Percentiles rank a stretch among this genome's conserved stretches.
These are phyloP conservation scores for Torulaspora globosa DNA, from an alignment of 1,139 yeast species.

Conservation along the genomic window DNA sequence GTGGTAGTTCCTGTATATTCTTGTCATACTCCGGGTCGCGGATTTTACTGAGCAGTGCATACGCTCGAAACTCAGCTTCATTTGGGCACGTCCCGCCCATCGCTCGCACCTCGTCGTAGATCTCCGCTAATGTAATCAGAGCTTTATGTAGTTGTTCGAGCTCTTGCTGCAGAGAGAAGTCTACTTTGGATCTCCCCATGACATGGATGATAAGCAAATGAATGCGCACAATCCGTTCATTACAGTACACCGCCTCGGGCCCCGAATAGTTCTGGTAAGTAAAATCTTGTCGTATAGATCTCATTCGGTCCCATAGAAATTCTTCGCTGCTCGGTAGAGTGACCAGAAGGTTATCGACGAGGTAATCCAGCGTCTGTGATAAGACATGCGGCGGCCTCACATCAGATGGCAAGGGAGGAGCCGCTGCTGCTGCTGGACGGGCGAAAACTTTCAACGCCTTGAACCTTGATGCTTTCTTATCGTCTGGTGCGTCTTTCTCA, in stretches of 20 bases:
- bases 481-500: slow-evolving; percentile 59
- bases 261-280: slow-evolving; percentile 94
- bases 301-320: slow-evolving; percentile 97
- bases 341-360: slow-evolving; percentile 59
- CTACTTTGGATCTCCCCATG: slow-evolving; percentile 75
- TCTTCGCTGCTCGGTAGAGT: slow-evolving; percentile 81
- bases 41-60: slow-evolving; percentile 72
- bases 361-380: slow-evolving; percentile 59
- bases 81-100: slow-evolving; percentile 68
- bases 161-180: slow-evolving; percentile 92
- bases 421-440: slow-evolving; percentile 97
- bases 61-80: slow-evolving; percentile 92
- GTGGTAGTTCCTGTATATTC: slow-evolving; percentile 67
- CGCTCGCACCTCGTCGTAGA: slow-evolving; percentile 74
- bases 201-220: slow-evolving; percentile 79
- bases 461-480: slow-evolving; percentile 58
- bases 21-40: slow-evolving; percentile 84
- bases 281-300: slow-evolving; percentile 95
- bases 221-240: slow-evolving; percentile 84
- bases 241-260: slow-evolving; percentile 89
- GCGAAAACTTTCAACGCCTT: slow-evolving; percentile 90
- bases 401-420: slow-evolving; percentile 96
- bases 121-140: slow-evolving; percentile 80
- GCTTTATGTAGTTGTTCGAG: slow-evolving; percentile 91
- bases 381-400: slow-evolving; percentile 88